Percentiles rank a stretch among this genome's conserved stretches.
phyloP scores from a whole-genome alignment of 495 filamentous ascomycete genomes.

The Tuber umbilicatum region DNA sequence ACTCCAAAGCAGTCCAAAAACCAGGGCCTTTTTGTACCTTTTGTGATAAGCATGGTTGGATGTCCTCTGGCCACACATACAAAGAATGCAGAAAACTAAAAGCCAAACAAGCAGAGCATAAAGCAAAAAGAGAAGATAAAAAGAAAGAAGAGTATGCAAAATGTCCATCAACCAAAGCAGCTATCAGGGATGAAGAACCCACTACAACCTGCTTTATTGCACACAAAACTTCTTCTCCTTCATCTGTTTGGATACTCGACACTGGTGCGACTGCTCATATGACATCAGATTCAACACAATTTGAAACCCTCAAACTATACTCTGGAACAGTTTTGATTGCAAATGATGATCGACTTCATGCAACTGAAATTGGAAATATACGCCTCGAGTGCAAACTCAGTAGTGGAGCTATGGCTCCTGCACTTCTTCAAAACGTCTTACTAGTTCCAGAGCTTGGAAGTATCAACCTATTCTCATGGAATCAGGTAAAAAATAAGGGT shows the following conservation, averaged over 20 bases:
- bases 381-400: neutral
- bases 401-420: too few species aligned
- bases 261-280: too few species aligned
- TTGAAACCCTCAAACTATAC: neutral
- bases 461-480: neutral
- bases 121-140: constrained; percentile 5
- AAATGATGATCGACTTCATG: neutral
- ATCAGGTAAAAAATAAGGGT: neutral
- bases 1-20: too few species aligned
- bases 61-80: neutral
- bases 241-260: too few species aligned
- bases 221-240: too few species aligned
- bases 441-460: neutral
- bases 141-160: neutral
- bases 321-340: neutral
- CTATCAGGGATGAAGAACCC: too few species aligned
- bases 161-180: neutral
- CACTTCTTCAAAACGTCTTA: neutral
- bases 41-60: too few species aligned
- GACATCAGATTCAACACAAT: too few species aligned
- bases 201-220: too few species aligned
- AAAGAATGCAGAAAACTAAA: neutral
- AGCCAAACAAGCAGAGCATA: neutral
- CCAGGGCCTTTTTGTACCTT: too few species aligned
- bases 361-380: neutral